Base-by-base conservation (phyloP, 164 flowering plant genomes). In the Berberis thunbergii region DNA sequence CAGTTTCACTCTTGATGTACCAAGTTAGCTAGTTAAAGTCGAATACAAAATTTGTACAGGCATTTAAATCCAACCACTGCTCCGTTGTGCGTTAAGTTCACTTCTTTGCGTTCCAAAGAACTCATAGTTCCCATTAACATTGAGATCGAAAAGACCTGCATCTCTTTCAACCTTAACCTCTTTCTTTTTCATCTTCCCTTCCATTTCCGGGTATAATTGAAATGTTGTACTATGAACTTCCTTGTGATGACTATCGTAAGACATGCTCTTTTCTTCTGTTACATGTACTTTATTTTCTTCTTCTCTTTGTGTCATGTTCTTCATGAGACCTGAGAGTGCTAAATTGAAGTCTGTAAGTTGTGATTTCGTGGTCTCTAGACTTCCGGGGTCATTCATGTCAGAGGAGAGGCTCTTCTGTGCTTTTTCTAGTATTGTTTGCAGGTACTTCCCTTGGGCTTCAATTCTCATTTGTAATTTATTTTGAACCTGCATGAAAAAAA, bases 401-500 rank as follows among this genome's bases (percentile, higher is more conserved):
- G 73, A 46, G 1, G 92, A 71, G 44, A 84, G 78, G 67, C 79
- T 87, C 63, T 70, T 77, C 59, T 82, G 87, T 43, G 97, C 96
- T 74, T 84, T 91, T 67, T 86, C 90, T 59, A 91, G 49, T 66
- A 91, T 81, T 1, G 87, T 72, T 57, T 86, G 88, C 75, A 91
- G 75, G 73, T 86, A 91, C 78, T 88, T 91, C 64, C 96, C 97
- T 74, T 91, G 97, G 0, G 90, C 85, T 60, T 88, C 97, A 52
- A 87, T 91, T 78, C 97, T 85, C 91, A 86, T 87, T 57, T 91
- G 91, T 64, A 91, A 49, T 68, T 76, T 87, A 68, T 74, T 79
- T 59, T 91, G 94, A 43, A 91, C 97, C 97, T 89, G 60, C 6
- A 45, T 52, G 7, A 45, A 26, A 13, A 26, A 26, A n/a, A 26